These are phyloP conservation scores for Macadamia integrifolia DNA, from an alignment of 164 flowering plant species.

Conservation along the genomic window DNA sequence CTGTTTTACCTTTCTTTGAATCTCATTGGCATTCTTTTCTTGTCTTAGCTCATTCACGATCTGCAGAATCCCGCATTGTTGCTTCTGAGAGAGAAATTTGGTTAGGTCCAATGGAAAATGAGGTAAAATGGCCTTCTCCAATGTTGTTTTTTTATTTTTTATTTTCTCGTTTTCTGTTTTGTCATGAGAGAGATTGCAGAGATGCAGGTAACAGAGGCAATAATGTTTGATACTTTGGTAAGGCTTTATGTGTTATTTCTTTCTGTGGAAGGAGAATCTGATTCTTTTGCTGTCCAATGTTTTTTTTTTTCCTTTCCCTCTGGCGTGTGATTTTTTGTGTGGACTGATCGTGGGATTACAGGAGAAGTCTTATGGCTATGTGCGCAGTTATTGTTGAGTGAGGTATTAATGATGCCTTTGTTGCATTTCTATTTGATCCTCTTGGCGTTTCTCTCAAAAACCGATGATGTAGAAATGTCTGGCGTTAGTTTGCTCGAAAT, in stretches of 20 bases:
- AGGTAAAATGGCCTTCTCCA: not conserved
- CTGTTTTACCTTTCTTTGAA: not conserved
- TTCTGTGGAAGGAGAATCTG: not conserved
- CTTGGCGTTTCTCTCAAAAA: not conserved
- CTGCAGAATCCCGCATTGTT: not conserved
- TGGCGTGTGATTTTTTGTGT: not conserved
- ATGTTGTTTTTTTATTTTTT: not conserved
- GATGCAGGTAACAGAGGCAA: not conserved
- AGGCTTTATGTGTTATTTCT: not conserved
- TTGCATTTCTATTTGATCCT: not conserved
- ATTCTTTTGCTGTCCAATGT: not conserved
- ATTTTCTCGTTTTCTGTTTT: too few species aligned
- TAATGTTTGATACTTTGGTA: not conserved
- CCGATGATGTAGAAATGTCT: not conserved
- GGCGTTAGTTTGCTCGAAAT: not conserved
- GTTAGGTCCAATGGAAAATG: not conserved
- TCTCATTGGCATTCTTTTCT: not conserved
- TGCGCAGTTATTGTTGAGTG: constrained; percentile 1
- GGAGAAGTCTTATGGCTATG: not conserved
- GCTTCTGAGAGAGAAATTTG: not conserved
- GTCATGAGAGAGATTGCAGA: not conserved
- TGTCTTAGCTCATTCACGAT: not conserved
- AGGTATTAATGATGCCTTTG: constrained; percentile 1
- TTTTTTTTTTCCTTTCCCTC: not conserved
- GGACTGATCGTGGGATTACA: not conserved